Percentiles rank a stretch among this genome's conserved stretches.
These are phyloP conservation scores for Phytophthora ramorum DNA, from an alignment of 352 stramenopile genomes.

Conservation along the genomic window DNA sequence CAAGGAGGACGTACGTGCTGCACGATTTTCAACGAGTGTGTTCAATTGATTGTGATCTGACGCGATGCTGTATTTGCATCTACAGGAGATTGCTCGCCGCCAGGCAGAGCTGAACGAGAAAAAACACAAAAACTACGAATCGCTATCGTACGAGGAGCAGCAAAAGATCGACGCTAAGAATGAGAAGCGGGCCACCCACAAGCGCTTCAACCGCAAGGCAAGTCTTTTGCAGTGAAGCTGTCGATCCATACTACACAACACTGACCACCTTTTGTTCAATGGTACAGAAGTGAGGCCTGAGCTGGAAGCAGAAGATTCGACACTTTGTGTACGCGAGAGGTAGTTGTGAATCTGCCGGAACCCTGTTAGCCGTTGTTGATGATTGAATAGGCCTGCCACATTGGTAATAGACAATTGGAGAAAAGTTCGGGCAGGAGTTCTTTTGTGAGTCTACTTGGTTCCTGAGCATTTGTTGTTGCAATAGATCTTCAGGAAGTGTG, in stretches of 20 bases:
- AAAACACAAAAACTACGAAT: slow-evolving; percentile 82
- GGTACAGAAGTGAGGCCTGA: slow-evolving; percentile 28
- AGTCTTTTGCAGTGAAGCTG: neutral
- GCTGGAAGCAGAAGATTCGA: neutral
- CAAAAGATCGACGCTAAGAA: slow-evolving; percentile 79
- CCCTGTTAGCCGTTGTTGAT: neutral
- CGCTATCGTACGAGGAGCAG: slow-evolving; percentile 83
- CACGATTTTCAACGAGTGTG: neutral
- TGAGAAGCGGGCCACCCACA: slow-evolving; percentile 73
- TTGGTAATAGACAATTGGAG: neutral
- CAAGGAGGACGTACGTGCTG: slow-evolving; percentile 39
- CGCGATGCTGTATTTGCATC: neutral
- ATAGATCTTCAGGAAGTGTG: no score
- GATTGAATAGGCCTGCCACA: no score
- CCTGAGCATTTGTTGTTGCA: no score
- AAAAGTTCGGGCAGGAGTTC: no score
- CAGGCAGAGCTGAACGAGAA: slow-evolving; percentile 71
- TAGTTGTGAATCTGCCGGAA: neutral
- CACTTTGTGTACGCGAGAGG: neutral
- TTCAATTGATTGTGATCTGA: no score
- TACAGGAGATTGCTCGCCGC: slow-evolving; percentile 56
- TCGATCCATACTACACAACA: neutral
- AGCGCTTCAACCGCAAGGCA: slow-evolving; percentile 73
- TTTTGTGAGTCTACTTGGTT: no score
- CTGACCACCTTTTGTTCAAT: slow-evolving; percentile 1